A percentile compares a stretch with the other conserved stretches of the same genome.
Conservation (phyloP, 139 green algal species). For the Picochlorum sp. region DNA sequence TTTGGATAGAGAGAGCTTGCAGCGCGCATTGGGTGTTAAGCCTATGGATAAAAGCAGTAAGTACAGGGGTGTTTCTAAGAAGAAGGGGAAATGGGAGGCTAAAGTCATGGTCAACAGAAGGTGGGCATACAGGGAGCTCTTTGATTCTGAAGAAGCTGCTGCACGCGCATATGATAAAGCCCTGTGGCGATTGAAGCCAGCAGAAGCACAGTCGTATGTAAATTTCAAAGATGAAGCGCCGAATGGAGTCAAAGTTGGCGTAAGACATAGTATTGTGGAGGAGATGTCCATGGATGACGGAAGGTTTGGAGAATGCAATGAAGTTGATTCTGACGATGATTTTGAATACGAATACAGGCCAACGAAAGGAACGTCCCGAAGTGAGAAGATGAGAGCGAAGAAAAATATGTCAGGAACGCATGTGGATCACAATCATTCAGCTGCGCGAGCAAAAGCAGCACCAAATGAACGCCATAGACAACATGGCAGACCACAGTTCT, state of each 20-base stretch:
- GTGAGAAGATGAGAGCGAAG: conserved; percentile 14
- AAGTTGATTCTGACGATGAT: conserved; percentile 20
- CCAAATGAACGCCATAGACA: conserved; percentile 5
- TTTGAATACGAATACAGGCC: conserved; percentile 15
- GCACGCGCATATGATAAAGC: conserved; percentile 45
- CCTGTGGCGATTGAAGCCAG: conserved; percentile 61
- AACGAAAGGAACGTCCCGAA: conserved; percentile 10
- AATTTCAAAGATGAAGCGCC: conserved; percentile 60
- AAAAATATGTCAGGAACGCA: conserved; percentile 15
- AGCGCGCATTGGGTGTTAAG: conserved; percentile 64
- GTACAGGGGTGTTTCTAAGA: conserved; percentile 59
- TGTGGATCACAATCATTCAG: conserved; percentile 5
- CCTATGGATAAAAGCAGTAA: conserved; percentile 62
- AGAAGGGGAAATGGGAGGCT: conserved; percentile 71
- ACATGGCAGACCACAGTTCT: background rate
- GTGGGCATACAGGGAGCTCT: conserved; percentile 66
- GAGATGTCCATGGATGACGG: conserved; percentile 13
- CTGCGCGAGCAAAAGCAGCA: conserved; percentile 4
- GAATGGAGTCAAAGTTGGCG: conserved; percentile 15
- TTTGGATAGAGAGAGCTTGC: conserved; percentile 54
- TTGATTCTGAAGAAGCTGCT: conserved; percentile 51
- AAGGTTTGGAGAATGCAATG: conserved; percentile 13
- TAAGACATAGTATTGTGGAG: background rate
- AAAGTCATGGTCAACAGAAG: conserved; percentile 74
- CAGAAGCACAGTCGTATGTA: conserved; percentile 50